Evolutionary conservation across 1,139 yeast species (phyloP).

Genomic region (Scheffersomyces parashehatae): DNA sequence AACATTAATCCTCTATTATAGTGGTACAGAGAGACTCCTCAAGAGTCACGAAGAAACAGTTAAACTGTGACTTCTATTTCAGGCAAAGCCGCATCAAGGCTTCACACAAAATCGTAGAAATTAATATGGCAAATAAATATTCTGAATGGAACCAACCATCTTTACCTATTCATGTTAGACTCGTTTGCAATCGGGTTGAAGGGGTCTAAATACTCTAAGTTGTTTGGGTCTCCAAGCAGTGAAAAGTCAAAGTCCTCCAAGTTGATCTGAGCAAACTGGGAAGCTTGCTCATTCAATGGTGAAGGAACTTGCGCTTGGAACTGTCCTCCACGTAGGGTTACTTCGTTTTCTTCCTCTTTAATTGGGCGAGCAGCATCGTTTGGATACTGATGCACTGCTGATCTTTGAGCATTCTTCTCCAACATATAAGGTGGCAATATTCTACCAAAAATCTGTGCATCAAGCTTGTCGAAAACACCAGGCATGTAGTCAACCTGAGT

Average conservation of each 20-base stretch:
- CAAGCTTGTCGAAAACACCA: slow-evolving; percentile 81
- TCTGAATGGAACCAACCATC: no score
- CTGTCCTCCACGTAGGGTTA: background rate
- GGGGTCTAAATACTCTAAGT: slow-evolving; percentile 13
- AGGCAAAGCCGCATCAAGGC: no score
- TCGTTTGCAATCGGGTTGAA: slow-evolving; percentile 4
- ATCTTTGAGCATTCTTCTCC: slow-evolving; percentile 26
- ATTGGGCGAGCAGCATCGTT: background rate
- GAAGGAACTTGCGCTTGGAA: background rate
- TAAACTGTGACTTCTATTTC: no score
- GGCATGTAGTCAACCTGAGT: slow-evolving; percentile 51
- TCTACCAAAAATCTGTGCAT: slow-evolving; percentile 80
- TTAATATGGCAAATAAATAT: no score
- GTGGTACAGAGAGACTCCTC: no score
- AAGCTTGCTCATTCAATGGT: background rate
- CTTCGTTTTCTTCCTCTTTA: background rate
- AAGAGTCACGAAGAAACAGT: no score
- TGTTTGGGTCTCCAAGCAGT: slow-evolving; percentile 13
- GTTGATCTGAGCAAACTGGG: slow-evolving; percentile 1
- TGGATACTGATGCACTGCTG: background rate
- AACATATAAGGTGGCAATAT: slow-evolving; percentile 84
- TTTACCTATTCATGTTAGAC: no score
- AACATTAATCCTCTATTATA: no score
- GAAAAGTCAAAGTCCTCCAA: slow-evolving; percentile 23
- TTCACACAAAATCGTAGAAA: no score